Percentiles rank a stretch among this genome's conserved stretches.
Evolutionary conservation across 108 stramenopile genomes (phyloP).

Genomic region (Skeletonema costatum): DNA sequence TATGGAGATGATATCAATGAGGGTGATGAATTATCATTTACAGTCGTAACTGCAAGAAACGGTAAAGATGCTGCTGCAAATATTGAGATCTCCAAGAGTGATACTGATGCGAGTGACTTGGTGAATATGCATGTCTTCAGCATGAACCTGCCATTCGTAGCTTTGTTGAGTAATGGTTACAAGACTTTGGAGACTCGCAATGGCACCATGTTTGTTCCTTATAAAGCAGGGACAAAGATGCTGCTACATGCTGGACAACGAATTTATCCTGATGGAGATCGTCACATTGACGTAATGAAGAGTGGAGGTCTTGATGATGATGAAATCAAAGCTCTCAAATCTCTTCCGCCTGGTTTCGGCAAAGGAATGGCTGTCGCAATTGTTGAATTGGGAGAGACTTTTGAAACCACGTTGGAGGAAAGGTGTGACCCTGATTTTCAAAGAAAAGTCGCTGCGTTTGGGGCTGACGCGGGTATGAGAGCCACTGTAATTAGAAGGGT

Average conservation of each 20-base stretch:
- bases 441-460: slow-evolving; percentile 66
- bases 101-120: slow-evolving; percentile 11
- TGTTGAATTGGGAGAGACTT: slow-evolving; percentile 74
- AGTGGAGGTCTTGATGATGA: slow-evolving; percentile 50
- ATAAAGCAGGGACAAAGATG: slow-evolving; percentile 71
- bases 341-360: slow-evolving; percentile 59
- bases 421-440: slow-evolving; percentile 64
- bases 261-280: slow-evolving; percentile 78
- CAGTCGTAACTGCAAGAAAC: slow-evolving; percentile 39
- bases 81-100: slow-evolving; percentile 40
- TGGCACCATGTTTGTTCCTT: slow-evolving; percentile 78
- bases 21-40: slow-evolving; percentile 63
- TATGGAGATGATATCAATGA: slow-evolving; percentile 38
- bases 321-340: slow-evolving; percentile 60
- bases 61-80: slow-evolving; percentile 50
- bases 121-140: slow-evolving; percentile 62
- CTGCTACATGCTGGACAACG: slow-evolving; percentile 78
- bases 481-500: slow-evolving; percentile 75
- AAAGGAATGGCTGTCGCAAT: slow-evolving; percentile 74
- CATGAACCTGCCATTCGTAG: slow-evolving; percentile 85
- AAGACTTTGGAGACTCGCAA: slow-evolving; percentile 85
- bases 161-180: slow-evolving; percentile 79
- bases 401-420: slow-evolving; percentile 57
- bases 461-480: slow-evolving; percentile 61
- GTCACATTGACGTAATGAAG: slow-evolving; percentile 72